Evolutionary conservation across 2,329 filamentous ascomycete species (phyloP).

Genomic region (Beauveria pseudobassiana): DNA sequence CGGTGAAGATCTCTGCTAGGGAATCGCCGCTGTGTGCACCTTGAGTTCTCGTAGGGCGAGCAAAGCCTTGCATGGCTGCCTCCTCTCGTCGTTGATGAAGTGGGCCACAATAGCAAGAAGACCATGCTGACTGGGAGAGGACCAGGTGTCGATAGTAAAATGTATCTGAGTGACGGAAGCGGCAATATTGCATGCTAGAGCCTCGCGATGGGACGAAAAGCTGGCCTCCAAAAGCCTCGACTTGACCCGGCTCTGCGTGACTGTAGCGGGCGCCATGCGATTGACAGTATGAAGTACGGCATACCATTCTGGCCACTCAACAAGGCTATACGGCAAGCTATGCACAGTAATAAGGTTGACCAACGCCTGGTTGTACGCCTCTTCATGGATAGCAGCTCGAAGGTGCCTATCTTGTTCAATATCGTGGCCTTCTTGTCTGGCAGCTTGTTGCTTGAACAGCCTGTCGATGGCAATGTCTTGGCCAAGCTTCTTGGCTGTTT

Average conservation of each 20-base stretch:
- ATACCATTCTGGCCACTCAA: conserved; percentile 8
- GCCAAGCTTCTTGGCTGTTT: not conserved
- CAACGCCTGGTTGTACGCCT: conserved; percentile 1
- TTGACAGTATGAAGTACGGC: conserved; percentile 2
- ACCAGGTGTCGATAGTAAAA: not conserved
- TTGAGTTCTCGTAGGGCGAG: conserved; percentile 8
- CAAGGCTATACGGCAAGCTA: conserved; percentile 2
- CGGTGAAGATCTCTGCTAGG: conserved; percentile 6
- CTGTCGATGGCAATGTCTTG: not conserved
- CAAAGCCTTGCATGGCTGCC: not conserved
- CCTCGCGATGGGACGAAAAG: not conserved
- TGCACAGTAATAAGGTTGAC: conserved; percentile 4
- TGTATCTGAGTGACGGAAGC: conserved; percentile 3
- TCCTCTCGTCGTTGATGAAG: not conserved
- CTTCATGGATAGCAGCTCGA: not conserved
- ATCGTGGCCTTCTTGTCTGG: conserved; percentile 1
- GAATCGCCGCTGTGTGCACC: conserved; percentile 11
- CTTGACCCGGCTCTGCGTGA: not conserved
- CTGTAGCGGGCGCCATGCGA: not conserved
- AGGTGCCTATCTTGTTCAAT: not conserved
- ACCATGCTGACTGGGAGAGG: not conserved
- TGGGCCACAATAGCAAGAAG: not conserved
- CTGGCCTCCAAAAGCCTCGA: conserved; percentile 1
- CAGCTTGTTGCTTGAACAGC: not conserved
- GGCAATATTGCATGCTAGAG: not conserved